Evolutionary conservation across 1,284 basidiomycete species (phyloP).

Genomic region (Neotropicomus parvogracilis): DNA sequence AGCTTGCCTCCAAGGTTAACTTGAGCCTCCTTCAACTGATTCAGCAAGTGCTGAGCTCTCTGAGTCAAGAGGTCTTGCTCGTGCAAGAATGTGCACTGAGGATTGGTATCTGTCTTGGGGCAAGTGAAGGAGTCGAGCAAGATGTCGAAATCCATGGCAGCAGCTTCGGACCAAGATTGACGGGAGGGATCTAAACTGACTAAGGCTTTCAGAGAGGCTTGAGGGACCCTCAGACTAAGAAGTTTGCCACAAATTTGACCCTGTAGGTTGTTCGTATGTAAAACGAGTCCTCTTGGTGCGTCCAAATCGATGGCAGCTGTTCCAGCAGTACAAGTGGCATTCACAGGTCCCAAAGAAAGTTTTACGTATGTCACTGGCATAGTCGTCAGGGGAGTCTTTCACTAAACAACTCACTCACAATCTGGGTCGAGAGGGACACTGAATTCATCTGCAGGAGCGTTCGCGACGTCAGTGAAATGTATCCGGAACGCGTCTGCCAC

Average conservation of each 20-base stretch:
- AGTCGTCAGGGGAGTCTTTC: slow-evolving; percentile 7
- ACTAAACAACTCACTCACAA: slow-evolving; percentile 42
- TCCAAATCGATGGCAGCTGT: slow-evolving; percentile 54
- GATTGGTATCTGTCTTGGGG: slow-evolving; percentile 50
- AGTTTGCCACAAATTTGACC: slow-evolving; percentile 61
- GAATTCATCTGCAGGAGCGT: slow-evolving; percentile 76
- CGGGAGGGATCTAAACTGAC: slow-evolving; percentile 39
- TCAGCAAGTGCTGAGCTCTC: slow-evolving; percentile 60
- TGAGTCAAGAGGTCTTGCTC: slow-evolving; percentile 68
- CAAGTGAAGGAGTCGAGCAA: slow-evolving; percentile 69
- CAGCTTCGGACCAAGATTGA: slow-evolving; percentile 69
- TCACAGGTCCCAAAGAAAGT: slow-evolving; percentile 49
- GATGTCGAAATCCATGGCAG: slow-evolving; percentile 50
- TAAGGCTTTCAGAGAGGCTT: slow-evolving; percentile 44
- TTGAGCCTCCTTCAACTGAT: slow-evolving; percentile 25
- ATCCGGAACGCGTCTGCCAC: slow-evolving; percentile 58
- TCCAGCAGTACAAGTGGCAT: slow-evolving; percentile 53
- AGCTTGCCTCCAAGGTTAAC: slow-evolving; percentile 2
- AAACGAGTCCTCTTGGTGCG: slow-evolving; percentile 55
- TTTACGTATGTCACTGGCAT: slow-evolving; percentile 51
- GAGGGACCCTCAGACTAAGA: slow-evolving; percentile 53
- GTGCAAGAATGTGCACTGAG: slow-evolving; percentile 67
- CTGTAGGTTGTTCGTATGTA: slow-evolving; percentile 74
- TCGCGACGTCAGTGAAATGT: slow-evolving; percentile 73
- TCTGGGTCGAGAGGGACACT: slow-evolving; percentile 67